These are phyloP conservation scores for Stygiomarasmius scandens DNA, from an alignment of 1,284 basidiomycete genomes.

Conservation along the genomic window DNA sequence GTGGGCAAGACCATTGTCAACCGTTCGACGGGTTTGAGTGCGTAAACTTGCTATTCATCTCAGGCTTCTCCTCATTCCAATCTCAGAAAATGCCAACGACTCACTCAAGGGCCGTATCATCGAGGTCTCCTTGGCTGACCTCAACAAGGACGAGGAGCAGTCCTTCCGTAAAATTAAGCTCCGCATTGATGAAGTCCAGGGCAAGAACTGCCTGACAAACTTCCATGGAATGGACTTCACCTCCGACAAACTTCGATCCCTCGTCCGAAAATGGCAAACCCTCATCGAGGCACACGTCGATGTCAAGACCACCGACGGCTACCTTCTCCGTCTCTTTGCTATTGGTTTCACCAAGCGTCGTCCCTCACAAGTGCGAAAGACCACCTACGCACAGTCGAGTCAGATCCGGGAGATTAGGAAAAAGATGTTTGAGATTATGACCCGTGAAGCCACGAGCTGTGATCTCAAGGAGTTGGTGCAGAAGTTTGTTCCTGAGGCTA, in stretches of 20 bases:
- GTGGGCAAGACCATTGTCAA: conserved; percentile 99
- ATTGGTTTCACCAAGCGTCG: conserved; percentile 99
- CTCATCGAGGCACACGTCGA: conserved; percentile 99
- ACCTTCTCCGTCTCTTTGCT: conserved; percentile 98
- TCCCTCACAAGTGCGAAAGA: conserved; percentile 97
- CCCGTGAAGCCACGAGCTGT: conserved; percentile 91
- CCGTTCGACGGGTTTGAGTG: conserved; percentile 97
- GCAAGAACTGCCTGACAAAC: conserved; percentile 99
- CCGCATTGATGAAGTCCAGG: conserved; percentile 96
- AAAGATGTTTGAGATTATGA: conserved; percentile 99
- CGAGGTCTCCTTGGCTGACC: conserved; percentile 95
- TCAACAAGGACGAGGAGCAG: conserved; percentile 99
- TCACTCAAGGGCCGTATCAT: conserved; percentile 97
- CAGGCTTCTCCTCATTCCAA: conserved; percentile 15
- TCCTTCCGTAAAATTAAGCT: conserved; percentile 99
- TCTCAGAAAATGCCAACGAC: conserved; percentile 95
- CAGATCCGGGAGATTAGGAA: conserved; percentile 98
- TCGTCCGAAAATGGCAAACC: conserved; percentile 99
- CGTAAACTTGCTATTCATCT: conserved; percentile 38
- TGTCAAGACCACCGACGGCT: conserved; percentile 99
- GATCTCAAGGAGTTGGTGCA: conserved; percentile 98
- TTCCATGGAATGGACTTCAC: conserved; percentile 99
- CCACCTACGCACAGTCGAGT: conserved; percentile 94
- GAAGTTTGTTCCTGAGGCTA: conserved; percentile 99
- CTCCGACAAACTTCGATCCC: conserved; percentile 99